A percentile compares a stretch with the other conserved stretches of the same genome.
Conservation (phyloP, 2,329 filamentous ascomycete species). For the Trichoderma aggressivum region DNA sequence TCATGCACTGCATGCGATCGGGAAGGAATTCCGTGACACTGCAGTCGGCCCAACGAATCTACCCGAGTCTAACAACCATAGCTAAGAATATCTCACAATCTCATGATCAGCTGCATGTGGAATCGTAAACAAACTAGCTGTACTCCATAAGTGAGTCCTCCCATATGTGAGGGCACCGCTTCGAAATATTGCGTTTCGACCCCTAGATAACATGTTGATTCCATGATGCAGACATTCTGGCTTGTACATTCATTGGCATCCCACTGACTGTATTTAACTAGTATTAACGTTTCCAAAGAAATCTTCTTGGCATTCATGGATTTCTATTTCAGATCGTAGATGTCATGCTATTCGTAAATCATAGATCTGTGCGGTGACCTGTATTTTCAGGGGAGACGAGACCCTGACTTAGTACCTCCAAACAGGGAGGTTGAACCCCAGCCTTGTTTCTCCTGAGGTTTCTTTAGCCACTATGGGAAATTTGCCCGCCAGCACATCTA, state of each 20-base stretch:
- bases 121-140: neutral
- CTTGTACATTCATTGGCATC: neutral
- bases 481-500: neutral
- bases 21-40: neutral
- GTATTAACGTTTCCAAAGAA: neutral
- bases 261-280: neutral
- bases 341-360: neutral
- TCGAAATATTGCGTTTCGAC: neutral
- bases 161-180: neutral
- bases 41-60: neutral
- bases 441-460: neutral
- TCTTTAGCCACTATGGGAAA: neutral
- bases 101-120: neutral
- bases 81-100: neutral
- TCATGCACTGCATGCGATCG: neutral
- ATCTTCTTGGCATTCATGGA: neutral
- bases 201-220: neutral
- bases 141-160: neutral
- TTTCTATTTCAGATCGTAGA: neutral
- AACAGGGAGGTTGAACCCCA: neutral
- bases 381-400: neutral
- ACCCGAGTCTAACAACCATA: neutral
- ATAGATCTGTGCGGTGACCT: neutral
- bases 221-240: neutral
- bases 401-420: neutral